Base-by-base conservation (phyloP, 345 rosid genomes). In the Dipteronia sinensis region DNA sequence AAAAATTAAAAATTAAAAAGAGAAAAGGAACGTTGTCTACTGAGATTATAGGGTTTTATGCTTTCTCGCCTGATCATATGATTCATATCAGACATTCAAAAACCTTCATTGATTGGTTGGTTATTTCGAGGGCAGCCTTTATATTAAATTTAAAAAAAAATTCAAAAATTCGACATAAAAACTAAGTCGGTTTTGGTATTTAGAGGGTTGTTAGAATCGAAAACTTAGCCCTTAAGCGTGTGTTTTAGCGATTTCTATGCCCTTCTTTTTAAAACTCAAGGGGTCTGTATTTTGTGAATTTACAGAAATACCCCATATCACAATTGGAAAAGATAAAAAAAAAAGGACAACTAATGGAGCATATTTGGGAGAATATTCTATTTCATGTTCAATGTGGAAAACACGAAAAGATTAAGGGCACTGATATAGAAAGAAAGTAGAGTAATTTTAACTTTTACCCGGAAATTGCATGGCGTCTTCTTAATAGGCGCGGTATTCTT, bases 181-280 rank as follows among this genome's bases (percentile, higher is more conserved):
- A 34, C 38, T 34, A 59, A 74, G 82, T 63, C 82, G 71, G 78
- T 79, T 46, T 59, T 5, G 63, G 29, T 46, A 23, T 9, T 8
- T 10, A 19, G 13, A 11, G 58, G 7, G 34, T 73, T 9, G 73
- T 10, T 38, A 3, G 47, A 22, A 69, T 75, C 79, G 59, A 79
- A 64, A 75, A 34, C 75, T 69, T 69, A 31, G 58, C 51, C 61
- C 76, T 53, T 63, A 80, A 80, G 78, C n/a, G 42, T 74, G 29
- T 46, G 38, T 34, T 34, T 46, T 58, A 16, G 16, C 15, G 76
- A 40, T 40, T 2, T 6, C 4, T 25, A 27, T 6, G 40, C 40
- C 38, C 49, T 46, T 46, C 49, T 6, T 59, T 40, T 20, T 46
- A 10, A 10, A 47, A 69, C 0, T 47, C 0, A 23, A 10, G 40